Conservation (phyloP, 208 protist species). For the Leishmania tropica region DNA sequence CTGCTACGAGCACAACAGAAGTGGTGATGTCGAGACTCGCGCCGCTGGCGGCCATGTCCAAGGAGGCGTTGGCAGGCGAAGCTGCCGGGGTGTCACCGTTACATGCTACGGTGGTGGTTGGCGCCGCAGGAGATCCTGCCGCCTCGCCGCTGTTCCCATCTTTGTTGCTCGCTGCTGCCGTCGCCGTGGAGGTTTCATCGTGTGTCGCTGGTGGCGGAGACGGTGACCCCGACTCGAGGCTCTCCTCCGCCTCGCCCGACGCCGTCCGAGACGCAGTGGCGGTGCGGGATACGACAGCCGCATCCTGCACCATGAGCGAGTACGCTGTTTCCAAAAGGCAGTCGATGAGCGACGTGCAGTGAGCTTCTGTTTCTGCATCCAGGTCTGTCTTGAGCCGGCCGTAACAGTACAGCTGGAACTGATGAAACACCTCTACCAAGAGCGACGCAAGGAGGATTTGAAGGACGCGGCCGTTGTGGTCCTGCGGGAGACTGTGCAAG, state of each 20-base stretch:
- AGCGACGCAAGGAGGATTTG: conserved; percentile 33
- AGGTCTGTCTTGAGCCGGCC: conserved; percentile 7
- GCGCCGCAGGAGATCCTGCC: not conserved
- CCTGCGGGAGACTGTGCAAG: conserved; percentile 5
- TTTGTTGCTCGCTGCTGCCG: not conserved
- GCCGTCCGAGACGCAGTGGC: conserved; percentile 9
- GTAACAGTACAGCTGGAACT: conserved; percentile 30
- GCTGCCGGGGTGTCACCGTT: not conserved
- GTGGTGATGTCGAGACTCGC: conserved; percentile 16
- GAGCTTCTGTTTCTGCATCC: conserved; percentile 17
- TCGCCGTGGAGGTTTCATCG: not conserved
- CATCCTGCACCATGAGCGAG: not conserved
- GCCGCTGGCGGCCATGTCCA: conserved; percentile 4
- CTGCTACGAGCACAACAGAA: conserved; percentile 46
- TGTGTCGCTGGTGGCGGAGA: not conserved
- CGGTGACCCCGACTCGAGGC: not conserved
- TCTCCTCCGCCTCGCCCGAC: not conserved
- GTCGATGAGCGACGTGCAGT: conserved; percentile 30
- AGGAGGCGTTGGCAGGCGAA: not conserved
- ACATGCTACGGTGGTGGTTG: not conserved
- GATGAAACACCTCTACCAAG: conserved; percentile 36
- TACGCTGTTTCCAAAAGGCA: conserved; percentile 15
- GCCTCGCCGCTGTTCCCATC: not conserved
- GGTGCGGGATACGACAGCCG: not conserved
- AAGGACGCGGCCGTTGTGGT: conserved; percentile 20